Conservation (phyloP, 1,284 basidiomycete genomes). For the Cutaneotrichosporon curvatum region DNA sequence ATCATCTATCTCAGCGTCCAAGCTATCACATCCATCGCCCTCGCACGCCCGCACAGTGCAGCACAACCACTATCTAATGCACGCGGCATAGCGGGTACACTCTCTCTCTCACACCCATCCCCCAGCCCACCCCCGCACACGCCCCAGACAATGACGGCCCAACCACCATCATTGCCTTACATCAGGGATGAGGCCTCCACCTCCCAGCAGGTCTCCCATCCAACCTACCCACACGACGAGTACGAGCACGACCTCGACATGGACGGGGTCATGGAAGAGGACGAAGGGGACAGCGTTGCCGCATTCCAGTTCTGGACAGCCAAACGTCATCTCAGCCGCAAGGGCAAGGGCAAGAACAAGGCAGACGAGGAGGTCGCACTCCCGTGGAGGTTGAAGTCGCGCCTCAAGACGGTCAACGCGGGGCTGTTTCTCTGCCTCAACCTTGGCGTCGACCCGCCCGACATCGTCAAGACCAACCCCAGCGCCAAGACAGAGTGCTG, state of each 20-base stretch:
- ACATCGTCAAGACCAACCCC: slow-evolving; percentile 93
- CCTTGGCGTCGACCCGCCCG: slow-evolving; percentile 95
- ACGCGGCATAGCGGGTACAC: too few relatives aligned
- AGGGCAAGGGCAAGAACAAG: slow-evolving; percentile 28
- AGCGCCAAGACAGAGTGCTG: slow-evolving; percentile 94
- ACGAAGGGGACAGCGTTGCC: slow-evolving; percentile 18
- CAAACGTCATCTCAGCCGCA: slow-evolving; percentile 39
- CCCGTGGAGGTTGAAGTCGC: slow-evolving; percentile 70
- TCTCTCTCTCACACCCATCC: too few relatives aligned
- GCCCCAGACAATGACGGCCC: slow-evolving; percentile 9
- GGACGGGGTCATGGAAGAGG: slow-evolving; percentile 25
- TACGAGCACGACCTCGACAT: slow-evolving; percentile 23
- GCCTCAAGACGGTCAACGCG: slow-evolving; percentile 84
- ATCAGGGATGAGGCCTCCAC: slow-evolving; percentile 41
- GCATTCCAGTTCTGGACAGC: slow-evolving; percentile 45
- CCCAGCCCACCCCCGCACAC: neutral
- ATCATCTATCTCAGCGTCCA: too few relatives aligned
- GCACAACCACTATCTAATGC: too few relatives aligned
- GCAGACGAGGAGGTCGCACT: slow-evolving; percentile 33
- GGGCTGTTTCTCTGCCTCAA: slow-evolving; percentile 94
- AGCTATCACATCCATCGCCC: too few relatives aligned
- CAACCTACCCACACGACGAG: slow-evolving; percentile 22
- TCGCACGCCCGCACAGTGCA: too few relatives aligned
- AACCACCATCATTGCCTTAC: slow-evolving; percentile 36
- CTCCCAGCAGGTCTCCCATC: slow-evolving; percentile 38